phyloP scores from a whole-genome alignment of 805 yeast genomes.

The Saturnispora sanitii region DNA sequence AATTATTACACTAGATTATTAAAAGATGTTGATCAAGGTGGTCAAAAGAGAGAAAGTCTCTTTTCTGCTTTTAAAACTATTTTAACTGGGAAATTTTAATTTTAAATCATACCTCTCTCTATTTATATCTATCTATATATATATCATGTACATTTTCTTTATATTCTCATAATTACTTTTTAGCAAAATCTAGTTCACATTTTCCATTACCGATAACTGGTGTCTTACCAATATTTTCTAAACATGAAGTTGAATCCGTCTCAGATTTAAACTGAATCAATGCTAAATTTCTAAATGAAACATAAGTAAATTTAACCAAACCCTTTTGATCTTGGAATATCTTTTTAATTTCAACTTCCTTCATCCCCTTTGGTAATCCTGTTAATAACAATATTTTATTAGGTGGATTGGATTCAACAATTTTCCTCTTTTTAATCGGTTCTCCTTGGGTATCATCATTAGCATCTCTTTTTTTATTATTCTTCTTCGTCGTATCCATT shows the following conservation, averaged over 20 bases:
- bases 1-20: conserved; percentile 62
- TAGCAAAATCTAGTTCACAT: conserved; percentile 26
- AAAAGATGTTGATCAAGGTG: conserved; percentile 50
- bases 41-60: conserved; percentile 59
- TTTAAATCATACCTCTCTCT: too few species aligned
- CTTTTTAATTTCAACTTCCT: conserved; percentile 31
- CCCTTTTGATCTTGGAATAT: conserved; percentile 48
- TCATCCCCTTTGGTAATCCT: conserved; percentile 39
- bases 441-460: too few species aligned
- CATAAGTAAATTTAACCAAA: conserved; percentile 55
- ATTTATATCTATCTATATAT: too few species aligned
- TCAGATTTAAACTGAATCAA: conserved; percentile 69
- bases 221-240: conserved; percentile 16
- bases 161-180: conserved; percentile 13
- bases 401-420: too few species aligned
- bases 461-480: conserved; percentile 15
- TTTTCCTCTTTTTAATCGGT: too few species aligned
- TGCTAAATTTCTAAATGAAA: conserved; percentile 60
- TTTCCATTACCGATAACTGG: conserved; percentile 13
- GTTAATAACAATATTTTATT: conserved; percentile 62
- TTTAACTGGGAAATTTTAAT: conserved; percentile 52
- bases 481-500: conserved; percentile 8
- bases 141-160: too few species aligned
- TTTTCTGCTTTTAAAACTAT: conserved; percentile 64
- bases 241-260: conserved; percentile 32